Percentiles rank a stretch among this genome's conserved stretches.
phyloP scores from a whole-genome alignment of 371 early-diverging fungal genomes.

The Rhizopus sp. region DNA sequence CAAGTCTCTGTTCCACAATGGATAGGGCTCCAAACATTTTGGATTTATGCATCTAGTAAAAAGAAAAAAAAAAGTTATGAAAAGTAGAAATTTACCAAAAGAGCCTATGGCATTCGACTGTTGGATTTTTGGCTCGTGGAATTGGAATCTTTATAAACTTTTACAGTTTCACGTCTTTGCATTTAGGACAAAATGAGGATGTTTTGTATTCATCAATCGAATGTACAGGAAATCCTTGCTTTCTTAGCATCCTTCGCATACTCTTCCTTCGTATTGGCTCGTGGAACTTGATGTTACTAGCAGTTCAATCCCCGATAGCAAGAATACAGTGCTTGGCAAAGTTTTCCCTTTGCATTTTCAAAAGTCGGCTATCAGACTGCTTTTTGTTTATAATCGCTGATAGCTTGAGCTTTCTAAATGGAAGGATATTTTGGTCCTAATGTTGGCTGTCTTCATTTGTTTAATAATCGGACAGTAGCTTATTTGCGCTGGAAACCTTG shows the following conservation, averaged over 20 bases:
- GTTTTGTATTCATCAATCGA: conserved; percentile 2
- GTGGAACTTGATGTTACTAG: not conserved
- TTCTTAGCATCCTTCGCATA: not conserved
- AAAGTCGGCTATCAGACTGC: not conserved
- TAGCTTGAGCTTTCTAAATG: conserved; percentile 7
- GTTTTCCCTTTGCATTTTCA: not conserved
- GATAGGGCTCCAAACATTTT: no score
- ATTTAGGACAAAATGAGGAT: not conserved
- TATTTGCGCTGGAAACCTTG: no score
- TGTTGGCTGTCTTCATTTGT: no score
- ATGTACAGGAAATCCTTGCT: not conserved
- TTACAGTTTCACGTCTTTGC: not conserved
- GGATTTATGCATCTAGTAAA: no score
- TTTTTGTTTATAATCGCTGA: not conserved
- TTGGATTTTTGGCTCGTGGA: no score
- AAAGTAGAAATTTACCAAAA: no score
- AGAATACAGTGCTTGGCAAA: conserved; percentile 3
- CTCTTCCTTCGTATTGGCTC: conserved; percentile 2
- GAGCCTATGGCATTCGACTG: no score
- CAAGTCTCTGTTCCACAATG: no score
- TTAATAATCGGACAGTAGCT: no score
- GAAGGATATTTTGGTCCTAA: not conserved
- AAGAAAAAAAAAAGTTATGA: no score
- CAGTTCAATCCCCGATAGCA: conserved; percentile 1
- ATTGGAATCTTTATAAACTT: not conserved